Base-by-base conservation (phyloP, 2,329 filamentous ascomycete genomes). In the Lecanicillium sp. region DNA sequence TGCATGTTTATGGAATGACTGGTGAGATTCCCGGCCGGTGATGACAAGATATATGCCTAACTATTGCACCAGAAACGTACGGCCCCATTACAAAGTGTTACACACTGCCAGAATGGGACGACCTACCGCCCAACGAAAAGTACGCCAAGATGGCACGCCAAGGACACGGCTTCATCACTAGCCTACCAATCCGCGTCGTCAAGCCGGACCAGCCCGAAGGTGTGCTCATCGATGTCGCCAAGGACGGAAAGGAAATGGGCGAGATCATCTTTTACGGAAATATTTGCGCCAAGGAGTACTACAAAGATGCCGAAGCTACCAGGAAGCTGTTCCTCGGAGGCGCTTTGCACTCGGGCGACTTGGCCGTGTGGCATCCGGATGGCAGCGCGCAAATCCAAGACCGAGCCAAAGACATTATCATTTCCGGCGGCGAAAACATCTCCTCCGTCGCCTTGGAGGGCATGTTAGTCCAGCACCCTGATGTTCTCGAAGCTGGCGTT, bases 51-150 rank as follows among this genome's bases (percentile, higher is more conserved):
- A 9, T 14, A 13, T 14, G 4, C 15, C 4, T 11, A n/a, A 12
- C 19, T 13, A 33, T 8, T 9, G 29, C 27, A n/a, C 3, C 18
- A 63, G 76, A 97, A 65, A 97, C 90, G 0, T 97, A 97, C 53
- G 92, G 92, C 0, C 92, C 92, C 9, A 90, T 96, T 44, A 97
- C 89, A 2, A 95, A 94, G 59, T 87, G 89, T 9, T 98, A 98
- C 53, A 71, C 83, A 40, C 74, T 97, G 64, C 87, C 88, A 0
- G 70, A 75, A 20, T 98, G 92, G 92, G 79, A 92, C n/a, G 54
- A 59, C 0, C 68, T 96, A 1, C 75, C 84, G 0, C 48, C 66
- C 4, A 78, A 84, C 19, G 86, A 96, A 45, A 88, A 84, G 58
- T 98, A 89, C 54, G 76, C 77, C 46, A 82, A 78, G 51, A 96